Evolutionary conservation across 768 basidiomycete species (phyloP).

Genomic region (Sarcodon sp.): DNA sequence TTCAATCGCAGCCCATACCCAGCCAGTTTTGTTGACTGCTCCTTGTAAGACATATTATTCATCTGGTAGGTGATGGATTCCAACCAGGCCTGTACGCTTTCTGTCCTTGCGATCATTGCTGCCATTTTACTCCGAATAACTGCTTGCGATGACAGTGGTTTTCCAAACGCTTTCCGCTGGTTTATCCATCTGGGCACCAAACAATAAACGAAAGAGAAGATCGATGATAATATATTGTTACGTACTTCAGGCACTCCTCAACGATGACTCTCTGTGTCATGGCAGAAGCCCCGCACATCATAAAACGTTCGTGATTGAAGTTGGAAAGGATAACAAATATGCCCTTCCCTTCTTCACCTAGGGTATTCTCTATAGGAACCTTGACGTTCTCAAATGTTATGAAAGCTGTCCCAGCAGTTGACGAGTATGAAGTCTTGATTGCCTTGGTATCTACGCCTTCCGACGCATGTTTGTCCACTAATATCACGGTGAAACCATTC

Average conservation of each 20-base stretch:
- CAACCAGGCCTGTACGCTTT: constrained; percentile 72
- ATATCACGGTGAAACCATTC: constrained; percentile 69
- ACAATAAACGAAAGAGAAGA: background rate
- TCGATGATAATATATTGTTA: background rate
- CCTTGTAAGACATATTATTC: constrained; percentile 73
- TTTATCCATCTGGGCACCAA: constrained; percentile 49
- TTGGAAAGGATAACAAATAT: constrained; percentile 59
- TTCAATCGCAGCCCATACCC: constrained; percentile 21
- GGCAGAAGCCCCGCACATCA: constrained; percentile 68
- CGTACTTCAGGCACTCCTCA: constrained; percentile 74
- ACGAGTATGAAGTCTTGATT: constrained; percentile 83
- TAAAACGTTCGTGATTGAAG: constrained; percentile 94
- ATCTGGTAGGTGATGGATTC: constrained; percentile 84
- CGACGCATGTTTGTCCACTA: constrained; percentile 53
- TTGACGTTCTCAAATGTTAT: constrained; percentile 75
- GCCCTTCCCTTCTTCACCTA: constrained; percentile 71
- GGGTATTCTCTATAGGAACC: constrained; percentile 78
- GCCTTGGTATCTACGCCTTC: constrained; percentile 74
- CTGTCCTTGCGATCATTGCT: constrained; percentile 75
- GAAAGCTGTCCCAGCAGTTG: constrained; percentile 76
- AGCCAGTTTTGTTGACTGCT: constrained; percentile 62
- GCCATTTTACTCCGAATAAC: constrained; percentile 88
- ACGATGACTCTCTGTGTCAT: constrained; percentile 52
- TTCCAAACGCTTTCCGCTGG: constrained; percentile 90
- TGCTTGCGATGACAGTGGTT: constrained; percentile 69